Conservation (phyloP, 2,329 filamentous ascomycete species). For the Paramyrothecium sp. region DNA sequence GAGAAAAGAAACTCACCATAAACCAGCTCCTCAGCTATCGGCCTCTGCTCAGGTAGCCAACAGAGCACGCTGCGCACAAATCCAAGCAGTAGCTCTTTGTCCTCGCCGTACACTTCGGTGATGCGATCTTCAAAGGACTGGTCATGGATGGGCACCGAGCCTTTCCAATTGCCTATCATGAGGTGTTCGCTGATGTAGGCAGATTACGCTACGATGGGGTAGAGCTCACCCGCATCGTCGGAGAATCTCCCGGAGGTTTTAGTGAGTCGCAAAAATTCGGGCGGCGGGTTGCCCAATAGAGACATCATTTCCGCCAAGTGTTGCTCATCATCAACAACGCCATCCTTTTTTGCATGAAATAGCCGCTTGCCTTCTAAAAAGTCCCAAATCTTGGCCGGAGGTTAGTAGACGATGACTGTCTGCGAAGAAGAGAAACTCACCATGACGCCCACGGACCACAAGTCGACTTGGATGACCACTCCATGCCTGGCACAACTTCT, state of each 20-base stretch:
- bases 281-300: constrained; percentile 9
- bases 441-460: constrained; percentile 6
- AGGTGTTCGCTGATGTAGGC: no score
- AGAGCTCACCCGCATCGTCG: constrained; percentile 15
- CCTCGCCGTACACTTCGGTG: constrained; percentile 15
- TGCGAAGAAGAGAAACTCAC: background rate
- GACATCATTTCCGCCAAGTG: constrained; percentile 14
- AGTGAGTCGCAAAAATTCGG: constrained; percentile 12
- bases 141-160: constrained; percentile 19
- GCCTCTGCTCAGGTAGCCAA: constrained; percentile 22
- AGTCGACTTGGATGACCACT: background rate
- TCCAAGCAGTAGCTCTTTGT: constrained; percentile 15
- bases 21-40: constrained; percentile 17
- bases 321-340: constrained; percentile 11
- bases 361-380: constrained; percentile 6
- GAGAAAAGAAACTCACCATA: constrained; percentile 14
- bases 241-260: constrained; percentile 13
- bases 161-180: constrained; percentile 22
- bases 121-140: constrained; percentile 20
- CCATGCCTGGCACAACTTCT: no score
- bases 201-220: background rate
- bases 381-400: constrained; percentile 8
- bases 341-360: background rate
- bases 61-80: constrained; percentile 18
- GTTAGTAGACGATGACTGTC: no score